Base-by-base conservation (phyloP, 352 stramenopile species). In the Blastocystis sp. region DNA sequence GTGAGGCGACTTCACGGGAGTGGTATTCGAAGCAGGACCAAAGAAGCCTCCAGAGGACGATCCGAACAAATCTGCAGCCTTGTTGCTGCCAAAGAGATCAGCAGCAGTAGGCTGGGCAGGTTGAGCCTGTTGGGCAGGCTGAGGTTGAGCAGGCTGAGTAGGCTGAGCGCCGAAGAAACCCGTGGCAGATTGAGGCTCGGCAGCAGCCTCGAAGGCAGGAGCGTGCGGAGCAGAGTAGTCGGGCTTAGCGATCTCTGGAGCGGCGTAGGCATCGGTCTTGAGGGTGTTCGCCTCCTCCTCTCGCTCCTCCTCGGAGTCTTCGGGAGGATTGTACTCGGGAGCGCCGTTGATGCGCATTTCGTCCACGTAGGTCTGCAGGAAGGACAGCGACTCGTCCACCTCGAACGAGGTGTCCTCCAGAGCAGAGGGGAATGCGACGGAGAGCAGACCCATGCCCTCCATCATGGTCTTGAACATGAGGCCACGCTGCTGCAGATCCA, bases 401-500 rank as follows among this genome's bases (percentile, higher is more conserved):
- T 96, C 93, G 91, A 96, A 94, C 62, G 95, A 93, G 73, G 96
- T 93, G 70, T 94, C 96, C 75, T 94, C 95, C n/a, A 93, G 93
- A 78, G 96, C 94, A 81, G 95, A 94, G 16, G 94, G 94, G 90
- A 94, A 96, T 0, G 93, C 2, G 90, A 91, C 93, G 96, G 95
- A 6, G 95, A 90, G 18, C 20, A 89, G 47, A 16, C 63, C 63
- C 39, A 64, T 62, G 79, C 96, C 95, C 82, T 96, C 97, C 53
- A 97, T 94, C 47, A 99, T 93, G 5, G 93, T 94, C 18, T 98
- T 92, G 90, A 99, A 99, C 93, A 99, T 97, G 78, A 98, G 95
- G 92, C 96, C 98, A n/a, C 97, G 95, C 92, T 98, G 96, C 91
- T 99, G 96, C 39, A 99, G 92, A 90, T 99, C 96, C 43, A 95